Base-by-base conservation (phyloP, 306 rosid species). In the Astragalus membranaceus region DNA sequence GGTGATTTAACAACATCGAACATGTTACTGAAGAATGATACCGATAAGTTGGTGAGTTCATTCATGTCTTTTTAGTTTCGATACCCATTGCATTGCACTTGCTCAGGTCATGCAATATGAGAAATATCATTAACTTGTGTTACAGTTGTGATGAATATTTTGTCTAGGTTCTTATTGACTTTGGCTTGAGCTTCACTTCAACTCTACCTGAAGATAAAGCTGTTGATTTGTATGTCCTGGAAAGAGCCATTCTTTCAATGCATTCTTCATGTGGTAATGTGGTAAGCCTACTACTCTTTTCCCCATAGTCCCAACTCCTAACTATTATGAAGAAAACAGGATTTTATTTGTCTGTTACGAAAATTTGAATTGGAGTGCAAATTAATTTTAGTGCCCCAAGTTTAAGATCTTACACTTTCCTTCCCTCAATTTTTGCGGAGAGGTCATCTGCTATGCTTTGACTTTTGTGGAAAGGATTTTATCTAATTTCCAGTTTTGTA, bases 151-250 rank as follows among this genome's bases (percentile, higher is more conserved):
- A 41, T 2, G 15, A 77, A 32, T 81, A 13, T 61, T 81, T 70
- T 77, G 54, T 53, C 3, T 57, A 92, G 96, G 96, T 90, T 29
- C 85, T 90, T 37, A 90, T 88, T 82, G 96, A 92, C 81, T 92
- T 92, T 46, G 98, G 96, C 41, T 72, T 92, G 85, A 92, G 96
- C 84, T 92, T 82, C 72, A 92, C 93, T 66, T 92, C 96, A 68
- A 86, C 95, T 47, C 85, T 89, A 57, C 91, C 93, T 0, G 96
- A 93, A 80, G 98, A 93, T 67, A 93, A 93, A 81, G 97, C 96
- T 52, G 97, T 93, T 15, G 91, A 92, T 85, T 82, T 90, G 72
- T 93, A 90, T 81, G 98, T 93, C 17, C 63, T 93, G 57, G 98
- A 93, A 75, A 84, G 97, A 83, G 94, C 98, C 56, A 71, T 93